Conservation (phyloP, 192 early-diverging fungal genomes). For the Endogone sp. region DNA sequence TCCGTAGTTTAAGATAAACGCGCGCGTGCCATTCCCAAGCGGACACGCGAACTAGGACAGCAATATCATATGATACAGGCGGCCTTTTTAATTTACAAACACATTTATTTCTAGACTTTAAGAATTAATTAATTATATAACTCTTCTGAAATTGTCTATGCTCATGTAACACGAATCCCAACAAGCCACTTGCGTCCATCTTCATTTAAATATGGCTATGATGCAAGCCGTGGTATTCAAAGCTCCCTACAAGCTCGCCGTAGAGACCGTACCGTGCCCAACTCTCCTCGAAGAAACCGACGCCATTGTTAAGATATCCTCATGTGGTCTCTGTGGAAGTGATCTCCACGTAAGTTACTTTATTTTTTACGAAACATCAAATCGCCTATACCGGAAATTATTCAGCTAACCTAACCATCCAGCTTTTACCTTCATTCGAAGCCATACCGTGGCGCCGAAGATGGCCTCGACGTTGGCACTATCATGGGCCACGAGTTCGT, state of each 20-base stretch:
- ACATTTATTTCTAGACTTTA: too few species aligned
- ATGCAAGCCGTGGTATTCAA: slow-evolving; percentile 49
- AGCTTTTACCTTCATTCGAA: background rate
- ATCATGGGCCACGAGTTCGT: slow-evolving; percentile 54
- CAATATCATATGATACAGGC: too few species aligned
- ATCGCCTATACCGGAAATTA: background rate
- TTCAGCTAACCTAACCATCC: background rate
- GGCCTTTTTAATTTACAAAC: too few species aligned
- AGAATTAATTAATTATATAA: too few species aligned
- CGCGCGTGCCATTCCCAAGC: too few species aligned
- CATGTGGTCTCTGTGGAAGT: slow-evolving; percentile 44
- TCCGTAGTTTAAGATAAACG: too few species aligned
- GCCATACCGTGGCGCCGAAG: slow-evolving; percentile 39
- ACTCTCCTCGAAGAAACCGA: slow-evolving; percentile 31
- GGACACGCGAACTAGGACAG: too few species aligned
- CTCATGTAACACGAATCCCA: too few species aligned
- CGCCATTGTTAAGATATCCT: slow-evolving; percentile 43
- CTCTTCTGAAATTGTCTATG: too few species aligned
- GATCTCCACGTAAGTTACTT: slow-evolving; percentile 29
- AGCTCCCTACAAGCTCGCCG: slow-evolving; percentile 30
- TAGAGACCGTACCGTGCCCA: slow-evolving; percentile 30
- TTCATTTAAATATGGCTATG: too few species aligned
- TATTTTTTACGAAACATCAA: background rate
- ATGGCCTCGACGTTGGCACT: slow-evolving; percentile 34
- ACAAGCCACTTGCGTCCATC: too few species aligned